A percentile compares a stretch with the other conserved stretches of the same genome.
phyloP scores from a whole-genome alignment of 805 yeast species.

The Kodamaea leandrae region DNA sequence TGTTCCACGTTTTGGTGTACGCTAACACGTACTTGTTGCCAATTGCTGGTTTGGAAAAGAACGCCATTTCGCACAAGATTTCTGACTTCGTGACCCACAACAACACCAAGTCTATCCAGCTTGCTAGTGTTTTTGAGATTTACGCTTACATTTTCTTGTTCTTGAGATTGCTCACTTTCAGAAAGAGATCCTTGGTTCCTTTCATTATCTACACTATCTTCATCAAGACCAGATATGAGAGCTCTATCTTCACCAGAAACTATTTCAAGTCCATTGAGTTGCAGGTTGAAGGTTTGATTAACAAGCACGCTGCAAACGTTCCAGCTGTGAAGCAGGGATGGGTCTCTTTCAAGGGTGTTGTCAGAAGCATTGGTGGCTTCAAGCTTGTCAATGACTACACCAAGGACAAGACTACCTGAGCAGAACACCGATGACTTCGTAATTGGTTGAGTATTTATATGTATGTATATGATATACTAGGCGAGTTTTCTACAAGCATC shows the following conservation, averaged over 20 bases:
- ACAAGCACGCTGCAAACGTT: slow-evolving; percentile 19
- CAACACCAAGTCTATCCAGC: slow-evolving; percentile 37
- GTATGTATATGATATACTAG: no score
- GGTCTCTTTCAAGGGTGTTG: slow-evolving; percentile 32
- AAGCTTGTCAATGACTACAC: slow-evolving; percentile 35
- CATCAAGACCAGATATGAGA: slow-evolving; percentile 75
- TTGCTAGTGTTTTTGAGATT: slow-evolving; percentile 40
- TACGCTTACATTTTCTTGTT: slow-evolving; percentile 44
- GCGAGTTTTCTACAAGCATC: no score
- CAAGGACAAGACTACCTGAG: slow-evolving; percentile 27
- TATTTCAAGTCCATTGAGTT: slow-evolving; percentile 70
- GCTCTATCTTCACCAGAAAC: slow-evolving; percentile 67
- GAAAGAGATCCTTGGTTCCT: slow-evolving; percentile 59
- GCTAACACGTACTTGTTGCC: slow-evolving; percentile 66
- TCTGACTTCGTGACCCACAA: slow-evolving; percentile 33
- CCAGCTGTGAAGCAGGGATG: slow-evolving; percentile 39
- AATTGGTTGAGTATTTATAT: no score
- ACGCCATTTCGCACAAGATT: slow-evolving; percentile 38
- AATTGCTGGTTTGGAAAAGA: slow-evolving; percentile 39
- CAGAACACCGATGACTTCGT: background rate
- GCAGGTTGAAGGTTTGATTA: slow-evolving; percentile 31
- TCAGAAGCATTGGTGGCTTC: slow-evolving; percentile 27
- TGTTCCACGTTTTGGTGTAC: slow-evolving; percentile 80
- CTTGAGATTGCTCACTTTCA: slow-evolving; percentile 57
- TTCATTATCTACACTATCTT: slow-evolving; percentile 57